Conservation (phyloP, 345 rosid species). For the Kandelia obovata region DNA sequence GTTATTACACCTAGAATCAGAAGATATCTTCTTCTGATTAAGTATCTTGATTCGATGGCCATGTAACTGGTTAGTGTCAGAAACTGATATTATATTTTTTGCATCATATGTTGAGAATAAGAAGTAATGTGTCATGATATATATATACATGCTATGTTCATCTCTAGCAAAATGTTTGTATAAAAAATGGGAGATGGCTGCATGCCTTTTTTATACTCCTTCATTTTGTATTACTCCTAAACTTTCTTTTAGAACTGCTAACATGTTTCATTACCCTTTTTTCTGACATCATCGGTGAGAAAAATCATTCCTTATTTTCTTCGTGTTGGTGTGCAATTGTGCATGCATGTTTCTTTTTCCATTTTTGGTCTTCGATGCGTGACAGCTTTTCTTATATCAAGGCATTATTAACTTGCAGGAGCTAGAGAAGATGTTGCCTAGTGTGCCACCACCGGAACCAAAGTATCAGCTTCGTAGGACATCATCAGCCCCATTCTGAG, state of each 20-base stretch:
- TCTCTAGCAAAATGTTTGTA: background rate
- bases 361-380: background rate
- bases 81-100: too few relatives aligned
- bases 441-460: conserved; percentile 24
- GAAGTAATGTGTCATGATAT: too few relatives aligned
- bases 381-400: background rate
- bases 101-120: too few relatives aligned
- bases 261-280: background rate
- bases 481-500: conserved; percentile 30
- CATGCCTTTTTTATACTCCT: background rate
- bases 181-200: background rate
- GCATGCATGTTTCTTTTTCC: background rate
- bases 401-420: conserved; percentile 17
- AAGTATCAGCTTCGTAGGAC: conserved; percentile 39
- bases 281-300: too few relatives aligned
- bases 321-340: background rate
- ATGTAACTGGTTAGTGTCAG: too few relatives aligned
- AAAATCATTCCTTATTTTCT: background rate
- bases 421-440: conserved; percentile 26
- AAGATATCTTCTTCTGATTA: too few relatives aligned
- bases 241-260: background rate
- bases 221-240: background rate
- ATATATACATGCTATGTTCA: too few relatives aligned
- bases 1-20: too few relatives aligned
- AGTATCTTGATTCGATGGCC: too few relatives aligned